These are phyloP conservation scores for Zea mays DNA, from an alignment of 176 grass and related monocot genomes.

Conservation along the genomic window Zm-B73-REFERENCE-NAM-5.0 NC_050097.1:237501001-237501500, in stretches of 20 bases:
- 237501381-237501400: background rate
- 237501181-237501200: no score
- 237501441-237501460: background rate
- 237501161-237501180: no score
- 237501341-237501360: background rate
- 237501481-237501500: background rate
- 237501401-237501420: background rate
- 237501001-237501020: constrained; percentile 57
- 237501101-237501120: background rate
- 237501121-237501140: background rate
- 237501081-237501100: constrained; percentile 23
- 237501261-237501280: background rate
- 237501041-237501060: constrained; percentile 3
- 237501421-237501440: background rate
- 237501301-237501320: background rate
- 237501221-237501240: no score
- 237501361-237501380: background rate
- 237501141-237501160: background rate
- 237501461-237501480: background rate
- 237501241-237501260: background rate
- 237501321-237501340: background rate
- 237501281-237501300: background rate
- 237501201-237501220: no score
- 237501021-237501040: background rate
- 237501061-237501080: background rate